Base-by-base conservation (phyloP, 177 flowering plant species). In the Vitis hybrid region DNA sequence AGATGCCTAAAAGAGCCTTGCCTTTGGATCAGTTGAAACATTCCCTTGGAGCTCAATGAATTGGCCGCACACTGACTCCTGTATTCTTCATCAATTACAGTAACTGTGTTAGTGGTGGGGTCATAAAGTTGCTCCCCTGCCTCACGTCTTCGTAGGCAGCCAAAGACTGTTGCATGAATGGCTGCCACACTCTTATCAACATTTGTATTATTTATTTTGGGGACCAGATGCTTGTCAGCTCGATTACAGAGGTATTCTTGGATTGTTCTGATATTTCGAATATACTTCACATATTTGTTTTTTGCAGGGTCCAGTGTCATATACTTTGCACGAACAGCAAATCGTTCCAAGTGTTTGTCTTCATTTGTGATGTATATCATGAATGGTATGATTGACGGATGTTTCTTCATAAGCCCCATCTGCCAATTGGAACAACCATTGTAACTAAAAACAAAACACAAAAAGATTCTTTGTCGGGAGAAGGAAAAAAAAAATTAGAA, bases 401-500 rank as follows among this genome's bases (percentile, higher is more conserved):
- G 99, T 71, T 93, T 95, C 82, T 88, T 93, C 99, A 95, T 95
- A 19, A 93, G 97, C 66, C 99, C 99, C 98, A 93, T 90, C 99
- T 95, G 81, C 69, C 73, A 15, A 54, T 26, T 51, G 74, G n/a
- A 65, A 71, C 52, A 56, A 21, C 23, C 52, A 52, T 57, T 14
- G 1, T 49, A 17, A 17, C 10, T 32, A 58, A n/a, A 48, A 11
- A 12, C 12, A 52, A 10, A 58, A 54, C n/a, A 23, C 7, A 64
- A 49, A 3, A 17, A 51, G 39, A 26, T 9, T 21, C 26, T 1
- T 19, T 2, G 45, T 3, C 26, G 5, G 7, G 13, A 48, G 56
- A 51, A 21, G 21, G 26, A 2, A 51, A 56, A 18, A 48, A 10
- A 17, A 19, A 30, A 51, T 1, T 49, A 23, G 45, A 8, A 17